Percentiles rank a stretch among this genome's conserved stretches.
These are phyloP conservation scores for Penicillium janthinellum DNA, from an alignment of 2,329 filamentous ascomycete genomes.

Conservation along the genomic window DNA sequence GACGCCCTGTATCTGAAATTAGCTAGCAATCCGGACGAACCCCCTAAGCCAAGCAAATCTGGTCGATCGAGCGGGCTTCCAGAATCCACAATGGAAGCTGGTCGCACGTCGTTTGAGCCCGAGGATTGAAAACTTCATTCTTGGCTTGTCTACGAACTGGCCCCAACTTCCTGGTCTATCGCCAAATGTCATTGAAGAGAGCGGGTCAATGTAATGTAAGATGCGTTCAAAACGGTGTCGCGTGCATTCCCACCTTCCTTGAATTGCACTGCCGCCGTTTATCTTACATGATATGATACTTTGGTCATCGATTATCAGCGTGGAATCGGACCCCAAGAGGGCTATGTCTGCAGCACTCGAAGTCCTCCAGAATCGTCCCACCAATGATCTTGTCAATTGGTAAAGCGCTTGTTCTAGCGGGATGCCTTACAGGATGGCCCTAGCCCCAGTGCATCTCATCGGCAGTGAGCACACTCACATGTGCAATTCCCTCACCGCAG, in stretches of 20 bases:
- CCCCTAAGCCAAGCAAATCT: constrained; percentile 1
- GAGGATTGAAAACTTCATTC: background rate
- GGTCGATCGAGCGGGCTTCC: constrained; percentile 11
- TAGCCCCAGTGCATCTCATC: background rate
- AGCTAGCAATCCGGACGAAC: constrained; percentile 1
- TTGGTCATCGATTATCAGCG: background rate
- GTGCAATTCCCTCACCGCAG: background rate
- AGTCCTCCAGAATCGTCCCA: background rate
- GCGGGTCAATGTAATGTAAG: no score
- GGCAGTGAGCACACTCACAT: no score
- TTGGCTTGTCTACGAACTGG: constrained; percentile 1
- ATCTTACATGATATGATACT: background rate
- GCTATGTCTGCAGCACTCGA: background rate
- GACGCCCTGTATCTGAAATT: background rate
- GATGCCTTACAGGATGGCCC: background rate
- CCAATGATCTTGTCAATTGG: background rate
- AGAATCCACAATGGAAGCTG: constrained; percentile 9
- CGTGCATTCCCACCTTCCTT: background rate
- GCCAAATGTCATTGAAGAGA: background rate
- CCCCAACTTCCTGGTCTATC: background rate
- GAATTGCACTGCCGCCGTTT: background rate
- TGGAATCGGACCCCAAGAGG: background rate
- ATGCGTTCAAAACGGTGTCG: background rate
- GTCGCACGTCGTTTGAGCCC: background rate
- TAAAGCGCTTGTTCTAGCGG: background rate